Base-by-base conservation (phyloP, 257 asterid species). In the Forsythia viridissima region DNA sequence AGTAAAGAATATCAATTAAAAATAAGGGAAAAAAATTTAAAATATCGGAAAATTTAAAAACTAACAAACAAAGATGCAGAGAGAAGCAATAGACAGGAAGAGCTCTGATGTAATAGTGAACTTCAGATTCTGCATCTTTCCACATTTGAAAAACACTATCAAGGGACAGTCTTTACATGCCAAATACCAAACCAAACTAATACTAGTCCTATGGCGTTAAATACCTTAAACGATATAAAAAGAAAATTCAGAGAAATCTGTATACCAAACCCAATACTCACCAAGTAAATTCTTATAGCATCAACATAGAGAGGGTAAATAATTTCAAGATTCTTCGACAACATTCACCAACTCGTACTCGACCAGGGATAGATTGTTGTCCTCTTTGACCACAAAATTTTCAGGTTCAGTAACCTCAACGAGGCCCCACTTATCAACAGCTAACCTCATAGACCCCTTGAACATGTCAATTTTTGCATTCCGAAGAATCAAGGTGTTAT, bases 341-440 rank as follows among this genome's bases (percentile, higher is more conserved):
- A 87, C 91, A 77, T 84, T 91, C 83, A 92, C 97, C 90, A 91
- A 77, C 86, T 92, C 97, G 21, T 92, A 92, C 83, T 92, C 97
- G 4, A 92, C 89, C 70, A 92, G 81, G 61, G 97, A 92, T 34
- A 92, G 77, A 80, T 92, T 91, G 87, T 91, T 92, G 72, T 89
- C 97, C 88, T 91, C 97, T 81, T 88, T 92, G 77, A 92, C 93
- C 79, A 81, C 88, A 75, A 91, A 89, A 0, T 75, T 69, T 52
- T 89, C 96, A 10, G 94, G 96, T 67, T 91, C 96, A 4, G 93
- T 82, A 34, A 79, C 88, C 88, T 92, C 96, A 76, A 91, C 81
- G 8, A 87, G 97, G 36, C 97, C 97, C 97, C 97, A 90, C 73
- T 90, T 92, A 71, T 92, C 97, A 41, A 92, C 96, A 9, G 90